Percentiles rank a stretch among this genome's conserved stretches.
phyloP scores from a whole-genome alignment of 176 grass and related monocot genomes.

The Aegilops bicornis region DNA sequence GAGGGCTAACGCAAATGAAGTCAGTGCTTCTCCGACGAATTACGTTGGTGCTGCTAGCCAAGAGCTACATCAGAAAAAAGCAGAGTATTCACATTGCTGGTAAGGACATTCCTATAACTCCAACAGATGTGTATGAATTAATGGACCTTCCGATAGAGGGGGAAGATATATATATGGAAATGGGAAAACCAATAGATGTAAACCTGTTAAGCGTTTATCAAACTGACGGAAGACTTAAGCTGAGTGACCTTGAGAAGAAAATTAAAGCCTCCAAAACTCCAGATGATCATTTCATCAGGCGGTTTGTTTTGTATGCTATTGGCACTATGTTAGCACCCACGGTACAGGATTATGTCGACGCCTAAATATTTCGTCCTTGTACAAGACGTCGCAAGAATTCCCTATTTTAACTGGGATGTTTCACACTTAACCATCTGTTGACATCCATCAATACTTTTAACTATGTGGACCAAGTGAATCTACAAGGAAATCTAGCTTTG shows the following conservation, averaged over 20 bases:
- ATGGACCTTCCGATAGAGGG: neutral
- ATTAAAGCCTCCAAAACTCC: neutral
- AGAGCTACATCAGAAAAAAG: no score
- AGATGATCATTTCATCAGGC: neutral
- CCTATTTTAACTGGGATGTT: neutral
- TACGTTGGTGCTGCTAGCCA: neutral
- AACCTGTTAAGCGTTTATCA: neutral
- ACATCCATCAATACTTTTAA: neutral
- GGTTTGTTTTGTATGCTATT: neutral
- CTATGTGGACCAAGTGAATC: neutral
- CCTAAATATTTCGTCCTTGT: slow-evolving; percentile 5
- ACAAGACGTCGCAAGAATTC: neutral
- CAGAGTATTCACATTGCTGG: neutral
- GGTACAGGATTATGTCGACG: neutral
- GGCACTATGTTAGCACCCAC: neutral
- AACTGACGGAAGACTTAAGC: neutral
- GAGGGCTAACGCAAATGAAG: neutral
- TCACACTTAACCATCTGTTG: neutral
- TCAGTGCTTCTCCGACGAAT: neutral
- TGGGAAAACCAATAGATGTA: neutral
- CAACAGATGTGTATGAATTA: neutral
- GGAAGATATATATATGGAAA: neutral
- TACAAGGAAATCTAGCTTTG: neutral
- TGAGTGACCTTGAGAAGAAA: neutral
- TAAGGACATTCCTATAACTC: neutral